Conservation (phyloP, 2,329 filamentous ascomycete genomes). For the Sporothrix curviconia region DNA sequence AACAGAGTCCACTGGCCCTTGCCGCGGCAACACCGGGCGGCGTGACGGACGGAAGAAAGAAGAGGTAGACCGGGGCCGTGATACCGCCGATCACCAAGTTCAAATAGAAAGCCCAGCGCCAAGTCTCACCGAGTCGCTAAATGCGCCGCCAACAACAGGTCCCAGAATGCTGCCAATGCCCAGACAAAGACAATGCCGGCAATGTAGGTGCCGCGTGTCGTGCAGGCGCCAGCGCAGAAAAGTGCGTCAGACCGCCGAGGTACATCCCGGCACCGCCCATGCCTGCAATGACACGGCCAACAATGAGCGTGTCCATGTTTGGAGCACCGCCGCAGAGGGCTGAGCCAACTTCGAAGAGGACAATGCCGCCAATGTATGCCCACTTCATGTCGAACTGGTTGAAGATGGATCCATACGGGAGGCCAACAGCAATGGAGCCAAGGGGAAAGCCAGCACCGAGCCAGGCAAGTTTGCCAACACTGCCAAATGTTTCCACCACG, state of each 20-base stretch:
- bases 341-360: conserved; percentile 22
- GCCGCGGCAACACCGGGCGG: conserved; percentile 13
- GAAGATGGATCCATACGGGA: conserved; percentile 31
- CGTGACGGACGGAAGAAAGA: conserved; percentile 35
- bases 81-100: conserved; percentile 39
- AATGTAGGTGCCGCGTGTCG: conserved; percentile 10
- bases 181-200: conserved; percentile 9
- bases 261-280: conserved; percentile 36
- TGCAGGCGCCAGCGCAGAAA: background rate
- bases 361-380: conserved; percentile 23
- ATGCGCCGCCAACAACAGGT: conserved; percentile 36
- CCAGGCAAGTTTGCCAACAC: conserved; percentile 34
- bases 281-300: conserved; percentile 37
- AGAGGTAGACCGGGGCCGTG: conserved; percentile 34
- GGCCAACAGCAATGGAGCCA: conserved; percentile 30
- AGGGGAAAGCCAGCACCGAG: conserved; percentile 33
- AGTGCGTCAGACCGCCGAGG: conserved; percentile 19
- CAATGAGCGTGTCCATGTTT: conserved; percentile 38
- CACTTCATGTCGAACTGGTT: conserved; percentile 38
- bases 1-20: conserved; percentile 6
- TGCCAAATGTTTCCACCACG: conserved; percentile 30
- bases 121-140: conserved; percentile 26
- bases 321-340: conserved; percentile 35
- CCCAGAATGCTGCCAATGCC: conserved; percentile 13
- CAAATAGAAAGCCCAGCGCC: conserved; percentile 41